Conservation (phyloP, 129 eudicot species). For the Scalesia atractyloides region DNA sequence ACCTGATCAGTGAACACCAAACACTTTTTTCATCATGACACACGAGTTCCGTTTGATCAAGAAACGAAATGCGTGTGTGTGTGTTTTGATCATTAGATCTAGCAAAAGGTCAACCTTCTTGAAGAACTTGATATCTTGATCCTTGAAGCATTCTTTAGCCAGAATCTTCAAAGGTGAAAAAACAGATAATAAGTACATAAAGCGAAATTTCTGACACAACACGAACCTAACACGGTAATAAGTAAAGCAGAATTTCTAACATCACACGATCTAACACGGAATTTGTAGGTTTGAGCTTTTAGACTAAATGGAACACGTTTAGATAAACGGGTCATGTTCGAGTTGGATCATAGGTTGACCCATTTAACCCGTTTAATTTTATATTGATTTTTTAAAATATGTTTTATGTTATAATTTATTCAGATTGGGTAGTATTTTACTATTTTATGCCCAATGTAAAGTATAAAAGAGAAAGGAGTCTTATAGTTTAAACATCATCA, state of each 20-base stretch:
- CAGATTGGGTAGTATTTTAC: not conserved
- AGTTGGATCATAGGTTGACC: not conserved
- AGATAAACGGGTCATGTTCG: not conserved
- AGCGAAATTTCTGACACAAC: not conserved
- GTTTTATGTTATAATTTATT: not conserved
- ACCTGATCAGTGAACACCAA: slow-evolving; percentile 30
- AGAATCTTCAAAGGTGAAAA: slow-evolving; percentile 11
- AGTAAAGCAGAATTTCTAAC: not conserved
- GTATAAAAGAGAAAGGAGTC: not conserved
- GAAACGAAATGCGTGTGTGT: not conserved
- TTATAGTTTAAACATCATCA: not conserved
- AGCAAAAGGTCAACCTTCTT: slow-evolving; percentile 17
- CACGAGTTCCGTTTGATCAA: slow-evolving; percentile 24
- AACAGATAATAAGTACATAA: not conserved
- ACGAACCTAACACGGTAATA: not conserved
- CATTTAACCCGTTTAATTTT: not conserved
- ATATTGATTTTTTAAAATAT: not conserved
- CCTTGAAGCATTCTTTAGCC: slow-evolving; percentile 11
- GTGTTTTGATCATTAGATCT: not conserved
- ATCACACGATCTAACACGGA: not conserved
- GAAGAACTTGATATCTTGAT: slow-evolving; percentile 18
- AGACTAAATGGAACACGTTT: not conserved
- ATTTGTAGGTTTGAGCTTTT: not conserved
- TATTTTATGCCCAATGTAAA: not conserved
- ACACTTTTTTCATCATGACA: slow-evolving; percentile 27